Base-by-base conservation (phyloP, 2,329 filamentous ascomycete species). In the Gnomoniopsis smithogilvyi region DNA sequence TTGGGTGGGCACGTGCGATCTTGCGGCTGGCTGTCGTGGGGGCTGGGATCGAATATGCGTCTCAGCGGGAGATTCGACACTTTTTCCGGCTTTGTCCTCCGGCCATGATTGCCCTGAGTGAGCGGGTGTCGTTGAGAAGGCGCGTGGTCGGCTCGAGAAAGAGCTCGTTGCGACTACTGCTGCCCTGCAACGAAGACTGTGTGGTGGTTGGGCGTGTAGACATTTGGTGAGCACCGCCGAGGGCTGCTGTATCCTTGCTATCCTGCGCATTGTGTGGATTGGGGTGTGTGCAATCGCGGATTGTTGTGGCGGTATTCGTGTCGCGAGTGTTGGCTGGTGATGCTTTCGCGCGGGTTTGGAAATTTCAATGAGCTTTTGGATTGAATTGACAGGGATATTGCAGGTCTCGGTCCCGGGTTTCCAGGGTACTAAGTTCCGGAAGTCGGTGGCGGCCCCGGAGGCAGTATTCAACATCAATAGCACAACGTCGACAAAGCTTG, bases 121-220 rank as follows among this genome's bases (percentile, higher is more conserved):
- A 15, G 43, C 26, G 26, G 53, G 50, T 51, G 60, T 62, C n/a
- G 60, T 62, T 22, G 60, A 57, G 53, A 62, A 62, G 30, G 56
- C 57, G 57, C 56, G 53, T 22, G 49, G 45, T 33, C 47, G 45
- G 24, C 45, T 51, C 19, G 49, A 21, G 6, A 46, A 17, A 38
- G 33, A 49, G 41, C 47, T 54, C 14, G 43, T 51, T 8, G 59
- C 15, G n/a, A 34, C 47, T 10, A 53, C 45, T 22, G 58, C 36
- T 22, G 57, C 56, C 15, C 60, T 49, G 60, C 60, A 54, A 3
- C 43, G 53, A 6, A 38, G 48, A 22, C 56, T 41, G 50, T 53
- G 22, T 43, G 38, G 7, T 30, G 60, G 46, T 22, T 53, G 30
- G 3, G 57, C 21, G n/a, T 62, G 57, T 19, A 62, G 57, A 15